Percentiles rank a stretch among this genome's conserved stretches.
These are phyloP conservation scores for Trypethelium eluteriae DNA, from an alignment of 495 filamentous ascomycete genomes.

Conservation along the genomic window DNA sequence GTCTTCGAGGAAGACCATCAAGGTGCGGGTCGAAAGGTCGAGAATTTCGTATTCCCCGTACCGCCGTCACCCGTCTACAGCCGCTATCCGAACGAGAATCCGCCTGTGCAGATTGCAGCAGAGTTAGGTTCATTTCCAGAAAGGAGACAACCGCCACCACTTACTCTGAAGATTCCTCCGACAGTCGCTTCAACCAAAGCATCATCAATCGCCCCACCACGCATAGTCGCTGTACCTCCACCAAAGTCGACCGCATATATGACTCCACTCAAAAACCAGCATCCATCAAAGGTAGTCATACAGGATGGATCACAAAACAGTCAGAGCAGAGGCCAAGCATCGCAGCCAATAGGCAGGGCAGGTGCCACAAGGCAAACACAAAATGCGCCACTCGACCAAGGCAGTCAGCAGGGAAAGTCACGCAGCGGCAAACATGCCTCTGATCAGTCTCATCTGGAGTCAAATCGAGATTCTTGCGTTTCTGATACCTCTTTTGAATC, in stretches of 20 bases:
- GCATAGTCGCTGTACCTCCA: neutral
- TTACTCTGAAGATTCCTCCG: conserved; percentile 3
- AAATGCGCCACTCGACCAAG: neutral
- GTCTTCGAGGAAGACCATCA: conserved; percentile 26
- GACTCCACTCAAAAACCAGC: neutral
- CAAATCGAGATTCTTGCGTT: conserved; percentile 22
- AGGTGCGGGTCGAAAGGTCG: neutral
- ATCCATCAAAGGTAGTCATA: neutral
- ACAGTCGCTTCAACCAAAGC: neutral
- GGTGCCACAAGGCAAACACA: neutral
- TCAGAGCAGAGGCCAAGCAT: neutral
- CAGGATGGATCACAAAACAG: neutral
- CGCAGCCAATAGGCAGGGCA: neutral
- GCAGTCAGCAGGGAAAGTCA: neutral
- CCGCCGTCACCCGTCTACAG: conserved; percentile 3
- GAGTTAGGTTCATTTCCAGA: neutral
- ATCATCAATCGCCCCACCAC: neutral
- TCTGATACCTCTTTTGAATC: conserved; percentile 38
- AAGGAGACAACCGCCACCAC: neutral
- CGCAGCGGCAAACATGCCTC: neutral
- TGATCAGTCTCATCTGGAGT: neutral
- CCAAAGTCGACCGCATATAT: neutral
- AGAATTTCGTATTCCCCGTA: neutral
- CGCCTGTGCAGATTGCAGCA: neutral
- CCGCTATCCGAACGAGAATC: conserved; percentile 3